Conservation (phyloP, 2,329 filamentous ascomycete species). For the Graphiopsis chlorocephala region DNA sequence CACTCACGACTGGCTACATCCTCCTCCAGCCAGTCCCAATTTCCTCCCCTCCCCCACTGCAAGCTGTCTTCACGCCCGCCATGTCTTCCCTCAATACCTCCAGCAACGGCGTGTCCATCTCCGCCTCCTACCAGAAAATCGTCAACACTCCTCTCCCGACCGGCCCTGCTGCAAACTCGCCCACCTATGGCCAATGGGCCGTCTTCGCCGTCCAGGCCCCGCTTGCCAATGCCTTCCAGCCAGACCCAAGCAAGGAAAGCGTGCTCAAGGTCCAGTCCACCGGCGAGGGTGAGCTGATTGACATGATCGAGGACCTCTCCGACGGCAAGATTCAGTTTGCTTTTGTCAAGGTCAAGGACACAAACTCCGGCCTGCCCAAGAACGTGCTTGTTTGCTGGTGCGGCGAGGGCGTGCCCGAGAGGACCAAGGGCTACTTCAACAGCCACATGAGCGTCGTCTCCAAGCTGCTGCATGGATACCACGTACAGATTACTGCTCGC, state of each 20-base stretch:
- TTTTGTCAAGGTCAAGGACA: slow-evolving; percentile 93
- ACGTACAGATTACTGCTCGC: slow-evolving; percentile 94
- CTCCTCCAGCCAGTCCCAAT: not conserved
- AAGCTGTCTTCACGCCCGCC: slow-evolving; percentile 11
- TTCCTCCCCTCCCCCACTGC: not conserved
- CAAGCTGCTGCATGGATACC: slow-evolving; percentile 91
- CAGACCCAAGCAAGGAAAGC: slow-evolving; percentile 84
- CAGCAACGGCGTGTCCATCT: slow-evolving; percentile 53
- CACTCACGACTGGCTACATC: slow-evolving; percentile 2
- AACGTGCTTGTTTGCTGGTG: slow-evolving; percentile 94
- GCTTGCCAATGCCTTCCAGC: slow-evolving; percentile 86
- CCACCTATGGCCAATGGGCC: slow-evolving; percentile 89
- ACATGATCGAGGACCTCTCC: slow-evolving; percentile 92
- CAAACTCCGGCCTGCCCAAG: slow-evolving; percentile 86
- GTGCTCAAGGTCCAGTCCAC: slow-evolving; percentile 90
- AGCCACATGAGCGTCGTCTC: slow-evolving; percentile 87
- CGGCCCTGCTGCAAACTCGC: slow-evolving; percentile 61
- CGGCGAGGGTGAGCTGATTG: slow-evolving; percentile 86
- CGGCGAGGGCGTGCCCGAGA: slow-evolving; percentile 94
- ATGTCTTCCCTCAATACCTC: slow-evolving; percentile 68
- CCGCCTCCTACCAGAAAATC: slow-evolving; percentile 61
- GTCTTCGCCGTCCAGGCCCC: slow-evolving; percentile 91
- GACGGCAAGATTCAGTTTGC: slow-evolving; percentile 97
- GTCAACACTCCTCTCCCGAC: slow-evolving; percentile 59
- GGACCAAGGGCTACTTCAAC: slow-evolving; percentile 97